Evolutionary conservation across 1,284 basidiomycete species (phyloP).

Genomic region (Omphalotus olearius): DNA sequence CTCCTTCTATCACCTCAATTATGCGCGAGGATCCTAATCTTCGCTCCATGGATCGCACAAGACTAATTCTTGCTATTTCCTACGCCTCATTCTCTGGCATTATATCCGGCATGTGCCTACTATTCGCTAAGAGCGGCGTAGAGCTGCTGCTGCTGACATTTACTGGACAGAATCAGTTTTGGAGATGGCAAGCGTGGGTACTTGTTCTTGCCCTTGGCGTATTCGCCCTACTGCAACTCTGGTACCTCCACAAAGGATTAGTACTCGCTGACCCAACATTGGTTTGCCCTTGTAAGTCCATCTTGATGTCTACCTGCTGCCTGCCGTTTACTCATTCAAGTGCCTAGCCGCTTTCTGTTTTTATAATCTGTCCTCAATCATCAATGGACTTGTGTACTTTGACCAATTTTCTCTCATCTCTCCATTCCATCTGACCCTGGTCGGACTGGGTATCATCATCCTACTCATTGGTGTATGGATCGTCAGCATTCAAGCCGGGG

Average conservation of each 20-base stretch:
- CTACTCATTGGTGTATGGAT: constrained; percentile 90
- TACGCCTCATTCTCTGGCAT: constrained; percentile 91
- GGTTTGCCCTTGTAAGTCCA: constrained; percentile 78
- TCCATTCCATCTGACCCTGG: constrained; percentile 65
- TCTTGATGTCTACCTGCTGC: neutral
- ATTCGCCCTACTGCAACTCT: constrained; percentile 79
- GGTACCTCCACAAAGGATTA: constrained; percentile 91
- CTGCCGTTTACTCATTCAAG: constrained; percentile 24
- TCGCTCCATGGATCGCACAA: constrained; percentile 40
- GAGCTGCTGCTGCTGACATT: constrained; percentile 85
- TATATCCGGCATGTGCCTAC: constrained; percentile 89
- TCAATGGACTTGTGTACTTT: constrained; percentile 88
- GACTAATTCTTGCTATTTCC: constrained; percentile 75
- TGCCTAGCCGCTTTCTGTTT: constrained; percentile 86
- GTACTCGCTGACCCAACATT: constrained; percentile 84
- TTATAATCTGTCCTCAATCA: constrained; percentile 90
- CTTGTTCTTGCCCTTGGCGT: constrained; percentile 66
- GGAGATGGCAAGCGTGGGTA: constrained; percentile 79
- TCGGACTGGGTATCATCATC: constrained; percentile 75
- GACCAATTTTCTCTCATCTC: constrained; percentile 80
- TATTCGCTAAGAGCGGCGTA: constrained; percentile 93
- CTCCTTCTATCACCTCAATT: constrained; percentile 22
- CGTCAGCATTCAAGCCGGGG: constrained; percentile 66
- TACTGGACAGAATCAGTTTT: constrained; percentile 83
- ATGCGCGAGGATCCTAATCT: constrained; percentile 17